Evolutionary conservation across 208 protist species (phyloP).

Genomic region (Trypanosoma scelopori): DNA sequence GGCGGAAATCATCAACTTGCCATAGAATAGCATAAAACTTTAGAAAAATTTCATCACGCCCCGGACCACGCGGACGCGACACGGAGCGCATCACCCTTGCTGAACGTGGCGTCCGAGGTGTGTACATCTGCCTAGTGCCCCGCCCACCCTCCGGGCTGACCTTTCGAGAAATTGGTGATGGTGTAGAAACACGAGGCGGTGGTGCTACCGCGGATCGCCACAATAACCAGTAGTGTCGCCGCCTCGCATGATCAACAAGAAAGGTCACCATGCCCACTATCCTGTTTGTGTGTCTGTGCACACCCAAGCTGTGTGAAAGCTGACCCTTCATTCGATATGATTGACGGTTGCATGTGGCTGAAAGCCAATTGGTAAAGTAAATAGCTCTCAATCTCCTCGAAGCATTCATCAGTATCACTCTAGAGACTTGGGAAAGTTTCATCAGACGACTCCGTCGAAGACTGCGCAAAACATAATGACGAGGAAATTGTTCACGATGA

Average conservation of each 20-base stretch:
- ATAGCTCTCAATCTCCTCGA: neutral
- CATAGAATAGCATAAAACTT: constrained; percentile 39
- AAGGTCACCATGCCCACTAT: neutral
- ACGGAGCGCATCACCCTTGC: neutral
- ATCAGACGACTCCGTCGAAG: constrained; percentile 40
- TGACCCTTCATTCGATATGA: neutral
- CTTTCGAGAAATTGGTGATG: neutral
- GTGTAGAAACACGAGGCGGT: neutral
- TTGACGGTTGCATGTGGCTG: neutral
- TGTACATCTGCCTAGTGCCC: neutral
- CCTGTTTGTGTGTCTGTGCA: neutral
- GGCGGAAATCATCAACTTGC: constrained; percentile 39
- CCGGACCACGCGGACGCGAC: constrained; percentile 1
- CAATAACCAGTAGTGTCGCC: constrained; percentile 6
- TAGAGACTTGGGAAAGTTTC: constrained; percentile 18
- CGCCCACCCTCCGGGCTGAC: neutral
- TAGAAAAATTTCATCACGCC: constrained; percentile 15
- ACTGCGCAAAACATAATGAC: constrained; percentile 51
- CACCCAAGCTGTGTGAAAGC: constrained; percentile 1
- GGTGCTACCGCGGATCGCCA: constrained; percentile 3
- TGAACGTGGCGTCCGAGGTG: neutral
- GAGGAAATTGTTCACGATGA: constrained; percentile 43
- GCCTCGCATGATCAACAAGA: neutral
- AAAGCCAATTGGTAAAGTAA: constrained; percentile 30
- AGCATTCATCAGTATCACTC: constrained; percentile 4